Evolutionary conservation across 805 yeast species (phyloP).

Genomic region (Ogataea methylovora): DNA sequence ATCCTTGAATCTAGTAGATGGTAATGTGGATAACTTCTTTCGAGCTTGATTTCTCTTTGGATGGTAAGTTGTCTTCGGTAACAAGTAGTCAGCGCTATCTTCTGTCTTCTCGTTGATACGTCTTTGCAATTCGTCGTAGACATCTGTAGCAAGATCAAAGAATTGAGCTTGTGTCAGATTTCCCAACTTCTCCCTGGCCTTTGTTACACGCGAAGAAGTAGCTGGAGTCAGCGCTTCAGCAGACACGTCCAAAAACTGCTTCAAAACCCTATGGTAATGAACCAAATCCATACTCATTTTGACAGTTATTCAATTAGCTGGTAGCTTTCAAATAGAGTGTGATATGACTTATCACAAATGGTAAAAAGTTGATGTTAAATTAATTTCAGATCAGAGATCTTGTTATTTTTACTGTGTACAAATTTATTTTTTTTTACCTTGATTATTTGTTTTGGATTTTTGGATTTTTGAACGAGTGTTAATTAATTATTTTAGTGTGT

Average conservation of each 20-base stretch:
- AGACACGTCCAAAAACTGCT: conserved; percentile 43
- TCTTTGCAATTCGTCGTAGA: conserved; percentile 84
- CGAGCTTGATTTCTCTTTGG: conserved; percentile 95
- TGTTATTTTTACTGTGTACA: too few species aligned
- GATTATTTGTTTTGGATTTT: too few species aligned
- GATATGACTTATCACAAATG: too few species aligned
- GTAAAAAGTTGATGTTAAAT: too few species aligned
- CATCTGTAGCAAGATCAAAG: conserved; percentile 87
- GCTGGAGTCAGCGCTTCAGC: conserved; percentile 35
- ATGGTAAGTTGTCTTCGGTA: conserved; percentile 71
- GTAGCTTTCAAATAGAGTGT: too few species aligned
- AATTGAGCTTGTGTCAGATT: conserved; percentile 80
- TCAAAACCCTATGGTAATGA: conserved; percentile 39
- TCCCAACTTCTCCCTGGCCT: conserved; percentile 79
- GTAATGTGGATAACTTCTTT: conserved; percentile 79
- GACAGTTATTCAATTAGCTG: too few species aligned
- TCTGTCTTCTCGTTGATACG: conserved; percentile 52
- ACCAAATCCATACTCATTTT: conserved; percentile 10
- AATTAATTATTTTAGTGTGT: too few species aligned
- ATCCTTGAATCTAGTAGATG: conserved; percentile 78
- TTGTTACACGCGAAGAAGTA: conserved; percentile 55
- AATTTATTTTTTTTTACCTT: too few species aligned
- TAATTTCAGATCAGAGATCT: too few species aligned
- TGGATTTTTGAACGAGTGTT: too few species aligned
- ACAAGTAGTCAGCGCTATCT: conserved; percentile 49